phyloP scores from a whole-genome alignment of 1,284 basidiomycete genomes.

The Cryptococcus sp. region DNA sequence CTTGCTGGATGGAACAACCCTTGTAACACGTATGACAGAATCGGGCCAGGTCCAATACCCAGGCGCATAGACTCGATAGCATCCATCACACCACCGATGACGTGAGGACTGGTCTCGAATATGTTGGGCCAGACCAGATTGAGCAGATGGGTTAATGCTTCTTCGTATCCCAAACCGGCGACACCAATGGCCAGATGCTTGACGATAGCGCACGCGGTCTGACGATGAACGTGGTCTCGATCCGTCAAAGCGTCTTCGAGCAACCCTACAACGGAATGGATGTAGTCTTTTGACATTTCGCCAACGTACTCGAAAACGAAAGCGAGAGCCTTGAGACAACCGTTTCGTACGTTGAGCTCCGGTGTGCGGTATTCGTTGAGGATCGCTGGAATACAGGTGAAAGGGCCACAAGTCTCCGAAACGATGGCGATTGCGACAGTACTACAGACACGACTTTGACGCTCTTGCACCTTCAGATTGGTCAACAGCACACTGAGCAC shows the following conservation, averaged over 20 bases:
- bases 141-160: slow-evolving; percentile 95
- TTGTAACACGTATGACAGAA: slow-evolving; percentile 77
- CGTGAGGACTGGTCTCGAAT: slow-evolving; percentile 97
- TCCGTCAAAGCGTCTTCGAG: slow-evolving; percentile 98
- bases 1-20: slow-evolving; percentile 94
- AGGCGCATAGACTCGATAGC: slow-evolving; percentile 96
- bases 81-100: slow-evolving; percentile 95
- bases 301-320: slow-evolving; percentile 99
- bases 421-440: slow-evolving; percentile 97
- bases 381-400: slow-evolving; percentile 98
- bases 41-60: slow-evolving; percentile 87
- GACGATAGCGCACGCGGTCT: slow-evolving; percentile 98
- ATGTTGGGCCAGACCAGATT: slow-evolving; percentile 99
- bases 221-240: slow-evolving; percentile 95
- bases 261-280: slow-evolving; percentile 94
- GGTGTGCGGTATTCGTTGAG: slow-evolving; percentile 98
- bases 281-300: slow-evolving; percentile 98
- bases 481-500: slow-evolving; percentile 95
- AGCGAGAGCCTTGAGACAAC: slow-evolving; percentile 95
- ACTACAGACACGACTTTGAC: slow-evolving; percentile 97
- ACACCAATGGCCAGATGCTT: slow-evolving; percentile 97
- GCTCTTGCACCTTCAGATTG: slow-evolving; percentile 96
- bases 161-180: slow-evolving; percentile 95
- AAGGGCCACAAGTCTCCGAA: slow-evolving; percentile 96
- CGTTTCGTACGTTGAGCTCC: slow-evolving; percentile 98